These are phyloP conservation scores for Collybiopsis confluens DNA, from an alignment of 768 basidiomycete species.

Conservation along the genomic window DNA sequence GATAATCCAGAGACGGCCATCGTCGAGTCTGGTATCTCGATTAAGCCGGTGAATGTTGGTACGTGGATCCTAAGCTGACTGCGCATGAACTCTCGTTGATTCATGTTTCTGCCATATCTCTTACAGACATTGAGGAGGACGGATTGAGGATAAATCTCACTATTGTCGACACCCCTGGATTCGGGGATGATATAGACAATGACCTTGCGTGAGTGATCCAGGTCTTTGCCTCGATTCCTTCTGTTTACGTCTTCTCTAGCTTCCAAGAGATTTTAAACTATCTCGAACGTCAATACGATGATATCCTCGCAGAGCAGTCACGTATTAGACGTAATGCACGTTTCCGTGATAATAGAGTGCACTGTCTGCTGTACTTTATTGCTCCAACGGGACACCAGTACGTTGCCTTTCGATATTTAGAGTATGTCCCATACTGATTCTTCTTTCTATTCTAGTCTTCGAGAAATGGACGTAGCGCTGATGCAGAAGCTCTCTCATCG, in stretches of 20 bases:
- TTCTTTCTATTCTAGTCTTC: constrained; percentile 38
- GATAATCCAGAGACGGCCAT: constrained; percentile 70
- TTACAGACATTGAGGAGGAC: constrained; percentile 74
- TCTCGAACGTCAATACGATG: constrained; percentile 90
- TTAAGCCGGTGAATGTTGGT: constrained; percentile 83
- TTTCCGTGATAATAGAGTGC: constrained; percentile 86
- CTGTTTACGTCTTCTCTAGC: constrained; percentile 28
- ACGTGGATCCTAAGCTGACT: constrained; percentile 6
- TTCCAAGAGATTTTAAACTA: constrained; percentile 87
- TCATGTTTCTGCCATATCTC: neutral
- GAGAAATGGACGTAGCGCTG: constrained; percentile 91
- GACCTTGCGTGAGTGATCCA: constrained; percentile 63
- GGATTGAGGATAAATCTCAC: constrained; percentile 87
- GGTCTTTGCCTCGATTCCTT: constrained; percentile 1
- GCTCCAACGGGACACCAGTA: constrained; percentile 84
- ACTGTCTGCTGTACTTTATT: constrained; percentile 88
- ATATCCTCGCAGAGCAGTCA: constrained; percentile 82
- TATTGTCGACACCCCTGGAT: constrained; percentile 90
- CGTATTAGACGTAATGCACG: constrained; percentile 91
- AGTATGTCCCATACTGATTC: neutral
- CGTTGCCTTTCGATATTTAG: constrained; percentile 23
- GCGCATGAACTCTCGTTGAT: neutral
- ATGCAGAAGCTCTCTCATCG: constrained; percentile 87
- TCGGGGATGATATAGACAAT: constrained; percentile 89
- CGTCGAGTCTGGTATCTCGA: constrained; percentile 69